Conservation (phyloP, 345 rosid genomes). For the Linum tenue region DNA sequence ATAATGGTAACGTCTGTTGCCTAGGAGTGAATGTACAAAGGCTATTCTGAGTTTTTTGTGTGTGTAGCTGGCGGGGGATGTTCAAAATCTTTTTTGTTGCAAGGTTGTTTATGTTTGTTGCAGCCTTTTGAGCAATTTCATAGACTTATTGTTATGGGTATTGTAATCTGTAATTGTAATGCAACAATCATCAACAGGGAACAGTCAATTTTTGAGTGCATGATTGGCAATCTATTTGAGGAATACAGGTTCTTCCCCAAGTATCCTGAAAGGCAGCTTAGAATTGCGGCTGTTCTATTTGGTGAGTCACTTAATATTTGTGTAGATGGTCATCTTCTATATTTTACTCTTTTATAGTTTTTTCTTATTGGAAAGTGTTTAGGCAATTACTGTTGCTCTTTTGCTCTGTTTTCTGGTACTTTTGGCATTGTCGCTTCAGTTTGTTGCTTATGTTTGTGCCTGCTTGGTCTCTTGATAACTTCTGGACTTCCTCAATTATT, state of each 20-base stretch:
- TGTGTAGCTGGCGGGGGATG: neutral
- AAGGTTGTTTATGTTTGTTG: neutral
- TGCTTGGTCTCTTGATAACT: neutral
- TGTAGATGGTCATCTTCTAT: neutral
- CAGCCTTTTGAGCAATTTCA: neutral
- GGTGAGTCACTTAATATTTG: conserved; percentile 41
- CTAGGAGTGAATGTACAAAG: neutral
- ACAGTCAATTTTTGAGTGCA: conserved; percentile 76
- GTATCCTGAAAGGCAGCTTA: conserved; percentile 93
- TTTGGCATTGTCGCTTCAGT: neutral
- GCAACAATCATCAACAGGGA: conserved; percentile 49
- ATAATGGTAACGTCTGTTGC: no score
- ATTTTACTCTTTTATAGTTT: no score
- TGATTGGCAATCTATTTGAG: conserved; percentile 91
- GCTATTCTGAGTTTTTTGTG: no score
- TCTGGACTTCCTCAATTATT: neutral
- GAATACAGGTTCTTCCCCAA: conserved; percentile 92
- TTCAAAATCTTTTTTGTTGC: neutral
- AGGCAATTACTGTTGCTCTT: neutral
- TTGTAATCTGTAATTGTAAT: no score
- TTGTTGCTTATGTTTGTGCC: neutral
- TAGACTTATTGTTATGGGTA: neutral
- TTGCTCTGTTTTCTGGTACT: neutral
- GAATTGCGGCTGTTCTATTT: conserved; percentile 80
- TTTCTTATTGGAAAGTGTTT: neutral